Base-by-base conservation (phyloP, 176 grass and related monocot genomes). In the Cymbopogon citratus region DNA sequence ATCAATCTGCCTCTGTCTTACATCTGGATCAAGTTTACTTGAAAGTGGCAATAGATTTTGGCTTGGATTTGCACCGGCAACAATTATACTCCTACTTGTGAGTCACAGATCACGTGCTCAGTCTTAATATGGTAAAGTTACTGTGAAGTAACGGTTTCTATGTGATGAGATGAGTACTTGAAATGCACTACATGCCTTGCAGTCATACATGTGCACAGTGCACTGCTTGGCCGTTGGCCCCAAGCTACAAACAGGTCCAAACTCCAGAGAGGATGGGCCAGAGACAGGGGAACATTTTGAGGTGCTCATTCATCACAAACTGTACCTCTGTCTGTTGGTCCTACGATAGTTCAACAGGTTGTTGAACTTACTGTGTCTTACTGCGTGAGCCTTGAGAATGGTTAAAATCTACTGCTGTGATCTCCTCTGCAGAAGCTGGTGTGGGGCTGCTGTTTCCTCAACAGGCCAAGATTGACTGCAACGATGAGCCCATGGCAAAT, bases 401-500 rank as follows among this genome's bases (percentile, higher is more conserved):
- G 68, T 63, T 85, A 25, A 25, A 31, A 2, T 44, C 2, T 49
- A 43, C 35, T 70, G 26, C 63, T 24, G 16, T 24, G 72, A 39
- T 66, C 8, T 41, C 25, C 63, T 76, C 16, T 60, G 48, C 18
- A 66, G 8, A 82, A 56, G 44, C 24, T 21, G 59, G 41, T 19
- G 3, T 26, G 13, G 25, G 11, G 49, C 4, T 77, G 63, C 8
- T 57, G 63, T 24, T 64, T 85, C 59, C 69, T 56, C 57, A 41
- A 73, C 62, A 73, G 23, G 33, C 28, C 19, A 59, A 86, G 68
- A 74, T 80, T 73, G 44, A n/a, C 69, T 57, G 59, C 76, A 28
- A 49, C 7, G 76, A 56, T 56, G 56, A 52, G 57, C n/a, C 33
- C 21, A 23, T 24, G 23, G n/a, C 59, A 28, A 19, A 52, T 52